Evolutionary conservation across 2,329 filamentous ascomycete species (phyloP), one percentile per base, ranked within the genome.

Genomic region (Trichoderma sp.): DNA sequence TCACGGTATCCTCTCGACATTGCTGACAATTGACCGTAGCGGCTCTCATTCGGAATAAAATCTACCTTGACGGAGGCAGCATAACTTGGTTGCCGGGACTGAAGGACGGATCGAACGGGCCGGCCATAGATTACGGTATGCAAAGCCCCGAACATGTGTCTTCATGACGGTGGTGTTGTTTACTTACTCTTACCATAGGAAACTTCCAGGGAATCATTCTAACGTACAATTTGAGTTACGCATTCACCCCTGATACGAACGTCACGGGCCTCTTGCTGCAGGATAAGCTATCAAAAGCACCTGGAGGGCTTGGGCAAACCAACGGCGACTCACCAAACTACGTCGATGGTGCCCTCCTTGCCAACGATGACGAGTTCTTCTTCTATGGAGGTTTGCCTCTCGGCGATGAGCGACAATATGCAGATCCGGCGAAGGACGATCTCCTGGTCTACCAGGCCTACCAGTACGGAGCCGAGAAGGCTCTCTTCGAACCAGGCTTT

Each of bases 51-150:
- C 82, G 82, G 48, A 86, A 90, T 69, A 87, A 82, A 2, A 76
- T 90, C 17, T 90, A 89, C 71, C 74, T 91, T 24, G 88, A 91
- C 72, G 88, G 88, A 44, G 88, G 88, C 3, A 68, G 72, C 48
- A 73, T 88, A 12, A 79, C 68, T 66, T 90, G 87, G 86, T 68
- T 76, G 41, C 79, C 80, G 3, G 81, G 81, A 12, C 69, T 84
- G 58, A 73, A 77, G 2, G 78, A 85, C 69, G 85, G 83, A 3
- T 67, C 71, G 6, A 69, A 70, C 50, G 74, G 71, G 0, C 0
- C 55, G 1, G 68, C 74, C 0, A 65, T 65, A 7, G 67, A 68
- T 28, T 79, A 84, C 68, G 74, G 85, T 87, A 74, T 72, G 78
- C 24, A 26, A 12, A 21, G 15, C 2, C 15, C 19, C 2, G 24